Conservation (phyloP, 768 basidiomycete genomes). For the Leccinum ochraceum region DNA sequence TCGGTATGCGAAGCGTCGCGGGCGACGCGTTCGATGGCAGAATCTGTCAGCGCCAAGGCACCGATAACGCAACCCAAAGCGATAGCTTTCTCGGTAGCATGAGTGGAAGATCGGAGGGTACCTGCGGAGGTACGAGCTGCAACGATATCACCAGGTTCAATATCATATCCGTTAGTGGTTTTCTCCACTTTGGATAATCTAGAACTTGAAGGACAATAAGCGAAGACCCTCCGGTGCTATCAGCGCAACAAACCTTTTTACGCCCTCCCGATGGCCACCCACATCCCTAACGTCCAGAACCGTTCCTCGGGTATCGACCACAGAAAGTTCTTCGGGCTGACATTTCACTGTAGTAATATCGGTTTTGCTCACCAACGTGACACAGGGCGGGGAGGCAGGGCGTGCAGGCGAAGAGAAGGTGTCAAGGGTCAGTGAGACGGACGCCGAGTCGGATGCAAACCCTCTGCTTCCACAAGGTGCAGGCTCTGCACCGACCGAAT, state of each 20-base stretch:
- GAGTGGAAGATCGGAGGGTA: neutral
- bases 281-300: neutral
- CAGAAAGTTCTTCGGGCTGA: neutral
- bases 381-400: neutral
- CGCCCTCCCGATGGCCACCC: neutral
- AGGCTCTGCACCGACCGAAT: neutral
- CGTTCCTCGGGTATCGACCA: neutral
- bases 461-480: neutral
- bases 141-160: neutral
- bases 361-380: neutral
- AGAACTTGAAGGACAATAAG: neutral
- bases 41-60: neutral
- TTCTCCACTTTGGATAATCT: neutral
- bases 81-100: neutral
- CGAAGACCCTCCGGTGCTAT: neutral
- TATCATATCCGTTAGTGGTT: neutral
- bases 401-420: neutral
- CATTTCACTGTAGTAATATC: neutral
- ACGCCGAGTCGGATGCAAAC: neutral
- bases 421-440: neutral
- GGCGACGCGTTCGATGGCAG: neutral
- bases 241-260: neutral
- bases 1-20: neutral
- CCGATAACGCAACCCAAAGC: neutral
- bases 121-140: neutral